A percentile compares a stretch with the other conserved stretches of the same genome.
Conservation (phyloP, 2,329 filamentous ascomycete genomes). For the Aspergillaceae sp. region DNA sequence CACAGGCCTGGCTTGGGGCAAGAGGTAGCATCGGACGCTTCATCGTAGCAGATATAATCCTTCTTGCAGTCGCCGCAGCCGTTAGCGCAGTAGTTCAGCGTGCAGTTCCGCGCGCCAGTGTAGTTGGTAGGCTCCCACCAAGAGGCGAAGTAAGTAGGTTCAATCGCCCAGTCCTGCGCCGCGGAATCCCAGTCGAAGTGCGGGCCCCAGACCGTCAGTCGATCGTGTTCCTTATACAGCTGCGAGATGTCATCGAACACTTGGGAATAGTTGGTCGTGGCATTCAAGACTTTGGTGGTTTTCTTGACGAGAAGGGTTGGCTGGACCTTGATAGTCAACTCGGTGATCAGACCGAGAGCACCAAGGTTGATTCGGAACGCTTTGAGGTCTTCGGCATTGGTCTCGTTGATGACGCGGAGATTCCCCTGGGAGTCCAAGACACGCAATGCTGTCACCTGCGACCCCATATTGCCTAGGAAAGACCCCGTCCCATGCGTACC, state of each 20-base stretch:
- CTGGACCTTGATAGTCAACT: constrained; percentile 12
- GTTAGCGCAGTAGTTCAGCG: constrained; percentile 14
- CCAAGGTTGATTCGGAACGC: constrained; percentile 12
- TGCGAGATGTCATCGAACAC: constrained; percentile 6
- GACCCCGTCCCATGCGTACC: constrained; percentile 13
- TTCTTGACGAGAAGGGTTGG: constrained; percentile 7
- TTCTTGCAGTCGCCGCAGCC: constrained; percentile 13
- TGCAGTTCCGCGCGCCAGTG: constrained; percentile 11
- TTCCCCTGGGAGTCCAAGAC: constrained; percentile 12
- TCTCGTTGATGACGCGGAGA: constrained; percentile 6
- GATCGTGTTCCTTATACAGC: constrained; percentile 9
- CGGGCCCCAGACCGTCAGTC: constrained; percentile 11
- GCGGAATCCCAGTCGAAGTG: constrained; percentile 11
- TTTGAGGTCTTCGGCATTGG: constrained; percentile 10
- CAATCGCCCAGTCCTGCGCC: constrained; percentile 5
- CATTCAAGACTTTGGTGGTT: constrained; percentile 8
- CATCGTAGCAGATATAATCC: constrained; percentile 15
- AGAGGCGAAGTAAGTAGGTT: constrained; percentile 6
- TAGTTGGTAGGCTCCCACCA: constrained; percentile 12
- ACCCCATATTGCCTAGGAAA: constrained; percentile 8
- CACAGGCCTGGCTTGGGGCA: constrained; percentile 11
- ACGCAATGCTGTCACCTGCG: constrained; percentile 9
- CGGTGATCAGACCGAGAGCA: constrained; percentile 13
- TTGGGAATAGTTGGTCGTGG: constrained; percentile 7
- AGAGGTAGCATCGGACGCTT: constrained; percentile 9